Base-by-base conservation (phyloP, 164 flowering plant species). In the Macadamia tetraphylla region DNA sequence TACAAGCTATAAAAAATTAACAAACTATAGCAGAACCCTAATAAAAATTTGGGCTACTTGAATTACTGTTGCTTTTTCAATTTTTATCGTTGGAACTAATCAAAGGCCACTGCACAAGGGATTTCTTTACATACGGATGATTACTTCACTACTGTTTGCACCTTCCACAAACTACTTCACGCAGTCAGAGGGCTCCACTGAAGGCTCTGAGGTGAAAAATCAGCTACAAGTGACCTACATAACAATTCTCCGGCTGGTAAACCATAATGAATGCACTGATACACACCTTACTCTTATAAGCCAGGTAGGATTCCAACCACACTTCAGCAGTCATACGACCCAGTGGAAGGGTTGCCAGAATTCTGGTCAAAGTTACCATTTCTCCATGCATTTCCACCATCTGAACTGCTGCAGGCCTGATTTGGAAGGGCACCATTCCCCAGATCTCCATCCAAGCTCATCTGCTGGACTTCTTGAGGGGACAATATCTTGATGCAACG, bases 381-480 rank as follows among this genome's bases (percentile, higher is more conserved):
- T 57, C 63, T 74, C 79, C 77, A 62, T 7, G 74, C 82, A 63
- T 86, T 86, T 42, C 89, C 96, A 58, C 87, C 89, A 70, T 90
- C 97, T 1, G 98, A 91, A 75, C 97, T 90, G 74, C 98, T 94
- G 73, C 96, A 88, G 35, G 97, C 94, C 81, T 92, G 98, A 79
- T 90, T 90, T 30, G 79, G 85, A 71, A 94, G 89, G 8, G 81
- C 80, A 43, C 66, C 66, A 67, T 74, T 83, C 17, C 95, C 96
- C 62, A 90, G 78, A 73, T 90, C 96, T 57, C 92, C 98, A 77
- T 91, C 98, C 79, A 90, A 76, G 75, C 98, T 94, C 98, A 94
- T 91, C 66, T 88, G 91, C 74, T 90, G 96, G 35, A 91, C 98
- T 84, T 94, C 98, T 75, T 88, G 93, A 48, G 98, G 96, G 29